Base-by-base conservation (phyloP, 2,329 filamentous ascomycete species). In the Phaeomoniella chlamydospora region DNA sequence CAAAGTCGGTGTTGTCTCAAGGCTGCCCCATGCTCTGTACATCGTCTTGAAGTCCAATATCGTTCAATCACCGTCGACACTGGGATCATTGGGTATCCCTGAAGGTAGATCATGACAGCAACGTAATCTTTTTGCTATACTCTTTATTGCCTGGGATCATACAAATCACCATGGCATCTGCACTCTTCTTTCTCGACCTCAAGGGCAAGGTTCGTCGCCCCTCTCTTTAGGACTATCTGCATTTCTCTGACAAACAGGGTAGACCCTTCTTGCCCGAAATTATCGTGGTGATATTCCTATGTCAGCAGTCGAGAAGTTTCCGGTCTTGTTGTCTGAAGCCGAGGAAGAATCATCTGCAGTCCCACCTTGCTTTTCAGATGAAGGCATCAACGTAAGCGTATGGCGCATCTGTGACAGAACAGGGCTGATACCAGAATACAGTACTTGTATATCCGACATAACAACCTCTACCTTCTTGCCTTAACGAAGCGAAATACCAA, bases 361-460 rank as follows among this genome's bases (percentile, higher is more conserved):
- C 2, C 86, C 90, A 37, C 90, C 90, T 45, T 98, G 90, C 64
- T 96, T 98, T 70, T 94, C 87, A 30, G 81, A 92, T 59, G 90
- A 98, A 64, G 90, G 90, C 57, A 94, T 98, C 67, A 98, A 98
- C 62, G 84, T 90, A 67, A 44, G 78, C 71, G 42, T 37, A 4
- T 29, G n/a, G 9, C 22, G n/a, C 29, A 22, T 6, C 10, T n/a
- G 5, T n/a, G 10, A 29, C 29, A 33, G 15, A 18, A 6, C 6
- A 6, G 10, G 6, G 15, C 34, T 22, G 5, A 29, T 13, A 11
- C 14, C 15, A n/a, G 13, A 26, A 15, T 31, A 12, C 47, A 92
- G 83, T 98, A 96, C 62, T 83, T 98, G 54, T 98, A 98, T 65
- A 98, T 98, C 62, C 80, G 88, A 54, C 90, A 98, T 64, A 96